Conservation (phyloP, 345 rosid species). For the Hibiscus syriacus region DNA sequence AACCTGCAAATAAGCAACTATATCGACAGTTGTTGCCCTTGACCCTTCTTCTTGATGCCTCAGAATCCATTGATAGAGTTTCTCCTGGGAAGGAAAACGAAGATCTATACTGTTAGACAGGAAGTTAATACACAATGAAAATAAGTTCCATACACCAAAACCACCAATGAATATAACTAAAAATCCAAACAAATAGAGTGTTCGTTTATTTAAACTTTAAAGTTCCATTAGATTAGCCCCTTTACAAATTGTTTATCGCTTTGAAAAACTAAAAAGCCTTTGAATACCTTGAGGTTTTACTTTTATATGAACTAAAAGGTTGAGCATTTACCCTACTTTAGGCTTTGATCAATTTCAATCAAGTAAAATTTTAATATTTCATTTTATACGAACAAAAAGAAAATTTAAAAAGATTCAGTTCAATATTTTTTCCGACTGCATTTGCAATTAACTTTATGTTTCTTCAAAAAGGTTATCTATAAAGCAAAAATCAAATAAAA, state of each 20-base stretch:
- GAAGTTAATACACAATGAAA: neutral
- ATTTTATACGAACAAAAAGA: neutral
- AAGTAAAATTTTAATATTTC: neutral
- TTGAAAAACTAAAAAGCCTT: neutral
- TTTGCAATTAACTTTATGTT: neutral
- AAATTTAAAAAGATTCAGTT: neutral
- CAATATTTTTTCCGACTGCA: neutral
- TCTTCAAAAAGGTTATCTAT: neutral
- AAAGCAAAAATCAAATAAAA: neutral
- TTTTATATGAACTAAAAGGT: too few relatives aligned
- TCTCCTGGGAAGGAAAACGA: slow-evolving; percentile 34
- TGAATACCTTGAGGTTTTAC: too few relatives aligned
- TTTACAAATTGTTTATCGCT: neutral
- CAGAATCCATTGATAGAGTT: slow-evolving; percentile 71
- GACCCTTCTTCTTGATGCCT: slow-evolving; percentile 71
- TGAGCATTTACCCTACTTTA: neutral
- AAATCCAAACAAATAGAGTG: neutral
- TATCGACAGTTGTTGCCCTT: slow-evolving; percentile 48
- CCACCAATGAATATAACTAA: neutral
- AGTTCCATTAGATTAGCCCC: neutral
- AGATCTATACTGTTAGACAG: neutral
- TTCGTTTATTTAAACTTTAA: neutral
- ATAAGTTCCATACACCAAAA: neutral
- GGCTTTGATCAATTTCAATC: neutral
- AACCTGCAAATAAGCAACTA: slow-evolving; percentile 4